A percentile compares a stretch with the other conserved stretches of the same genome.
Conservation (phyloP, 768 basidiomycete genomes). For the Suillus lakei region DNA sequence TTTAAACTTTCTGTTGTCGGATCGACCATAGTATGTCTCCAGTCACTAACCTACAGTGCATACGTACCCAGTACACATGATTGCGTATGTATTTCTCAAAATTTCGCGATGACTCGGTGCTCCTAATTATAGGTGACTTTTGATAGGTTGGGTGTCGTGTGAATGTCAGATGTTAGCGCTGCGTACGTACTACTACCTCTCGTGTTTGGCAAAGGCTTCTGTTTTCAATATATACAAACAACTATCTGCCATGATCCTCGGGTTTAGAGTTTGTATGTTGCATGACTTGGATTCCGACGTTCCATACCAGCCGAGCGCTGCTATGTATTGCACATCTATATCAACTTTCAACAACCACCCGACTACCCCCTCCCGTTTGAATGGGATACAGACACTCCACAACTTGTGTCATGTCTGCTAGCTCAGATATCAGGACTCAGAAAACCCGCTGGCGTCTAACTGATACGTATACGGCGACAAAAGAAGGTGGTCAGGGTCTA, state of each 20-base stretch:
- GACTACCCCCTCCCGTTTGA: background rate
- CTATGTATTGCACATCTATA: background rate
- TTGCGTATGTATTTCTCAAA: background rate
- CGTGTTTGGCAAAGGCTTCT: background rate
- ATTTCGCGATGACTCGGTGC: background rate
- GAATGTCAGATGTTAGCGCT: background rate
- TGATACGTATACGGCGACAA: background rate
- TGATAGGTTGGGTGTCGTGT: background rate
- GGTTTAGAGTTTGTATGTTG: background rate
- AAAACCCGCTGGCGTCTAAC: background rate
- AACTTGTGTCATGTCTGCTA: background rate
- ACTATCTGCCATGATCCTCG: too few species aligned
- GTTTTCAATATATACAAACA: constrained; percentile 1
- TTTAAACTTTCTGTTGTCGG: background rate
- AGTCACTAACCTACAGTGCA: background rate
- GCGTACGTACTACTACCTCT: background rate
- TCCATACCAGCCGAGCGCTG: background rate
- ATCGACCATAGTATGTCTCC: background rate
- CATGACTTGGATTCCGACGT: background rate
- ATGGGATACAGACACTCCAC: background rate
- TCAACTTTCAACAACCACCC: background rate
- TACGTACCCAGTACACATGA: background rate
- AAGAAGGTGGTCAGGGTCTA: background rate
- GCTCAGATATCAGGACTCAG: background rate
- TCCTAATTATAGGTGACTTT: constrained; percentile 1